Percentiles rank a stretch among this genome's conserved stretches.
These are phyloP conservation scores for Silene vulgaris DNA, from an alignment of 179 eudicot genomes.

Conservation along the genomic window DNA sequence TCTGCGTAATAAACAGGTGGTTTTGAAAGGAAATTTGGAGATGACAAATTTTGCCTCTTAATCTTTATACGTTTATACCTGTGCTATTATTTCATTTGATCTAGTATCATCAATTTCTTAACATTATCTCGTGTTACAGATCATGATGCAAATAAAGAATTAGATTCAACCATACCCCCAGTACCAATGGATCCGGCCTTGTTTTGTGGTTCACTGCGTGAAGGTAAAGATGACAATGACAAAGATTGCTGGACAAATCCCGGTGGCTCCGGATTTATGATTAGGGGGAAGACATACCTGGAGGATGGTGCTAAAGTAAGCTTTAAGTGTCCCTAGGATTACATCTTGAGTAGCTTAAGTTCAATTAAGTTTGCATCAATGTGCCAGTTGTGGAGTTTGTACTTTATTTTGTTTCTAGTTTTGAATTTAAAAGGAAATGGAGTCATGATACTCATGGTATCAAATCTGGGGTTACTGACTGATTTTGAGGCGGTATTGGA, in stretches of 20 bases:
- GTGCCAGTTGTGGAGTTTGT: not conserved
- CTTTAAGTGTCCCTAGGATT: constrained; percentile 16
- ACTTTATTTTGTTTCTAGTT: not conserved
- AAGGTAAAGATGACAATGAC: constrained; percentile 66
- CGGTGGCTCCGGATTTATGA: constrained; percentile 75
- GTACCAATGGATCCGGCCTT: constrained; percentile 48
- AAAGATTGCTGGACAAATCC: constrained; percentile 88
- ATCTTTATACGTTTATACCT: constrained; percentile 3
- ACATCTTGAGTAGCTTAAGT: not conserved
- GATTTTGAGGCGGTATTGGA: not conserved
- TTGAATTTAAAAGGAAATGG: not conserved
- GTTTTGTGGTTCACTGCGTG: constrained; percentile 57
- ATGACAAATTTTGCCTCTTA: not conserved
- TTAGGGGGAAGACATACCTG: constrained; percentile 86
- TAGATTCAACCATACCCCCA: constrained; percentile 50
- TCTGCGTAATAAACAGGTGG: not conserved
- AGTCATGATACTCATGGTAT: not conserved
- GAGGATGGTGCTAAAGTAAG: constrained; percentile 65
- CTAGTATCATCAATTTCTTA: constrained; percentile 5
- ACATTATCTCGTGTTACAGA: constrained; percentile 32
- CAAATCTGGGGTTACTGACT: not conserved
- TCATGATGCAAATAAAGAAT: constrained; percentile 38
- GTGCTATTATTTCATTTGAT: not conserved
- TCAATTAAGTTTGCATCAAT: not conserved
- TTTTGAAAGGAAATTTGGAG: not conserved